Evolutionary conservation across 768 basidiomycete species (phyloP).

Genomic region (Mycena epipterygia): DNA sequence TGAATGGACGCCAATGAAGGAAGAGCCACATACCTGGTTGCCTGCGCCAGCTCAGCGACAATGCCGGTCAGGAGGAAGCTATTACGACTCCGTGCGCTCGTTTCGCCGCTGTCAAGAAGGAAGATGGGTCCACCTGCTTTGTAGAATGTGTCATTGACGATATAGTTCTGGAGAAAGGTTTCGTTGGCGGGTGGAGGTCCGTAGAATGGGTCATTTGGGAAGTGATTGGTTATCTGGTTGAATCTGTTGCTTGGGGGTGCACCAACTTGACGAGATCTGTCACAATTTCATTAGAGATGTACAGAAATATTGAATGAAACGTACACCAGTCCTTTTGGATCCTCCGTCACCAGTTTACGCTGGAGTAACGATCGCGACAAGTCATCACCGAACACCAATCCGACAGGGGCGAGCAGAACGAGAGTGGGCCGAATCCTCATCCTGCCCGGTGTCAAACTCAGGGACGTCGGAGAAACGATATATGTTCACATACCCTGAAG

Average conservation of each 20-base stretch:
- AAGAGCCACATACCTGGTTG: slow-evolving; percentile 15
- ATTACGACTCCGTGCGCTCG: slow-evolving; percentile 19
- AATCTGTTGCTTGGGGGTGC: slow-evolving; percentile 17
- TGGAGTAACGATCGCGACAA: slow-evolving; percentile 20
- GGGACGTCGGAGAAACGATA: slow-evolving; percentile 11
- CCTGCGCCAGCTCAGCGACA: slow-evolving; percentile 27
- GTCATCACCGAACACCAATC: slow-evolving; percentile 16
- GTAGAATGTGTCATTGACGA: slow-evolving; percentile 34
- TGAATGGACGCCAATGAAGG: not conserved
- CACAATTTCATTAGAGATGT: slow-evolving; percentile 1
- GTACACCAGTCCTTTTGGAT: not conserved
- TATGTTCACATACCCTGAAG: not conserved
- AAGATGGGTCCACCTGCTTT: slow-evolving; percentile 29
- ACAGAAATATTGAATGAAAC: slow-evolving; percentile 3
- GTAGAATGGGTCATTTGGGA: slow-evolving; percentile 31
- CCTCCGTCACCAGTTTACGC: slow-evolving; percentile 16
- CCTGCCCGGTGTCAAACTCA: slow-evolving; percentile 5
- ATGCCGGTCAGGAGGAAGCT: slow-evolving; percentile 22
- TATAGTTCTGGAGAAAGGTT: slow-evolving; percentile 25
- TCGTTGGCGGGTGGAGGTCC: slow-evolving; percentile 23
- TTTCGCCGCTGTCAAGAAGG: slow-evolving; percentile 31
- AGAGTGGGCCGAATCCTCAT: slow-evolving; percentile 18
- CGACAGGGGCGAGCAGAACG: slow-evolving; percentile 9
- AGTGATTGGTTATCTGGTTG: slow-evolving; percentile 31
- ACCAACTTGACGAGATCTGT: slow-evolving; percentile 14